A percentile compares a stretch with the other conserved stretches of the same genome.
phyloP scores from a whole-genome alignment of 306 rosid species.

The Carpinus fangiana region DNA sequence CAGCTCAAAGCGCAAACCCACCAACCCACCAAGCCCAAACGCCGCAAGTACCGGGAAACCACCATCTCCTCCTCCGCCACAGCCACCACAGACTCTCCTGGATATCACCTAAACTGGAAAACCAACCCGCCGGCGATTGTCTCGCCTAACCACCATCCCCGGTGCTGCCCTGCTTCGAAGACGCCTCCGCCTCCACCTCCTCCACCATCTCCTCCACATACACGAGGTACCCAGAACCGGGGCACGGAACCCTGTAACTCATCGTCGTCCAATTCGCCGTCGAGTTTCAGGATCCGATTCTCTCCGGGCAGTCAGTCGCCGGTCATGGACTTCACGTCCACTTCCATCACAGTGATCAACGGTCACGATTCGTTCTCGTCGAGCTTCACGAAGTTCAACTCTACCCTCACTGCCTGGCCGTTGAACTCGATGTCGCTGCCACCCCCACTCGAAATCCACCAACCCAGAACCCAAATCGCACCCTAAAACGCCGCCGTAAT shows the following conservation, averaged over 20 bases:
- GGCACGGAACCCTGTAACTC: not conserved
- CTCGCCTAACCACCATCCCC: conserved; percentile 37
- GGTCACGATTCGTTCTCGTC: conserved; percentile 64
- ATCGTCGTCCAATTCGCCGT: conserved; percentile 38
- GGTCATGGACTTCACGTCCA: conserved; percentile 66
- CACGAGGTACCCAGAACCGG: not conserved
- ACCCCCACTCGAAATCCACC: conserved; percentile 68
- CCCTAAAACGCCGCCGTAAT: conserved; percentile 27
- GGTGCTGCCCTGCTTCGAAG: conserved; percentile 47
- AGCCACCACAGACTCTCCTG: conserved; percentile 7
- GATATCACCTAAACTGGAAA: conserved; percentile 15
- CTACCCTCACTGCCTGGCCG: conserved; percentile 86
- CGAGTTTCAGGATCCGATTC: conserved; percentile 51
- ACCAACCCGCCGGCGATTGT: conserved; percentile 46
- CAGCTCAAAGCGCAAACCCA: conserved; percentile 51
- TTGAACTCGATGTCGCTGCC: conserved; percentile 91
- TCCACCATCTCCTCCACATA: conserved; percentile 28
- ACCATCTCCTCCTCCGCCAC: conserved; percentile 46
- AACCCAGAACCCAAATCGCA: conserved; percentile 62
- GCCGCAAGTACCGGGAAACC: conserved; percentile 59
- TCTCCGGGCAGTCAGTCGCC: conserved; percentile 70
- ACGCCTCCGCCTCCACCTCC: conserved; percentile 27
- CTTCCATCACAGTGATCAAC: conserved; percentile 16
- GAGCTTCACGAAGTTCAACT: conserved; percentile 75
- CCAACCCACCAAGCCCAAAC: conserved; percentile 67